Evolutionary conservation across 1,284 basidiomycete species (phyloP).

Genomic region (Melanopsichium pennsylvanicum): DNA sequence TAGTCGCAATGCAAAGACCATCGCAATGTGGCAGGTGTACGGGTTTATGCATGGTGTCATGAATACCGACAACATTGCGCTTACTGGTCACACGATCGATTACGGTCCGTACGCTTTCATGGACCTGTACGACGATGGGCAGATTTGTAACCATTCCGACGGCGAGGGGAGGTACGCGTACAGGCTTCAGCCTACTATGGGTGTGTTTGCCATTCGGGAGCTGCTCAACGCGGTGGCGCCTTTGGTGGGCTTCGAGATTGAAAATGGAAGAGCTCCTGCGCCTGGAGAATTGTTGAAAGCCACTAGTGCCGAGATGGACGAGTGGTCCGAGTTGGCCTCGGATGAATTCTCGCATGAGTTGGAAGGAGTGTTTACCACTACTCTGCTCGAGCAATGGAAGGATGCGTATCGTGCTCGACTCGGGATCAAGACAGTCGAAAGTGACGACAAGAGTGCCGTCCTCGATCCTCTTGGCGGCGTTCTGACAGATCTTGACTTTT

Average conservation of each 20-base stretch:
- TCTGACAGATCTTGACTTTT: constrained; percentile 50
- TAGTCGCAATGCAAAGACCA: constrained; percentile 84
- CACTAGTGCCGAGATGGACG: constrained; percentile 30
- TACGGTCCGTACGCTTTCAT: constrained; percentile 86
- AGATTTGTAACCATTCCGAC: constrained; percentile 95
- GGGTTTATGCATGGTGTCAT: constrained; percentile 74
- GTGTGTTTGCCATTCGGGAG: constrained; percentile 51
- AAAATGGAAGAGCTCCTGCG: constrained; percentile 63
- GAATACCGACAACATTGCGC: constrained; percentile 82
- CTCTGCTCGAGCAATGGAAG: constrained; percentile 55
- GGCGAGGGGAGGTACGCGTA: constrained; percentile 85
- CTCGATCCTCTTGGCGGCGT: constrained; percentile 33
- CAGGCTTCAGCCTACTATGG: constrained; percentile 69
- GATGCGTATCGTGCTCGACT: constrained; percentile 43
- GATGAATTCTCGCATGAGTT: constrained; percentile 43
- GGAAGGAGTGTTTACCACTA: constrained; percentile 39
- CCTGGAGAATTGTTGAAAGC: constrained; percentile 48
- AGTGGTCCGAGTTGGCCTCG: constrained; percentile 39
- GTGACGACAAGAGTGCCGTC: constrained; percentile 31
- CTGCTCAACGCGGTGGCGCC: constrained; percentile 37
- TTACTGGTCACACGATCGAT: constrained; percentile 90
- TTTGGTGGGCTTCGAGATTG: constrained; percentile 46
- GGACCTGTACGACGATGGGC: constrained; percentile 73
- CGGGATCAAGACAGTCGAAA: constrained; percentile 28
- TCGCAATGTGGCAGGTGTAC: constrained; percentile 83